Evolutionary conservation across 257 asterid species (phyloP), one percentile per base, ranked within the genome.

Genomic region (Ilex asprella): DNA sequence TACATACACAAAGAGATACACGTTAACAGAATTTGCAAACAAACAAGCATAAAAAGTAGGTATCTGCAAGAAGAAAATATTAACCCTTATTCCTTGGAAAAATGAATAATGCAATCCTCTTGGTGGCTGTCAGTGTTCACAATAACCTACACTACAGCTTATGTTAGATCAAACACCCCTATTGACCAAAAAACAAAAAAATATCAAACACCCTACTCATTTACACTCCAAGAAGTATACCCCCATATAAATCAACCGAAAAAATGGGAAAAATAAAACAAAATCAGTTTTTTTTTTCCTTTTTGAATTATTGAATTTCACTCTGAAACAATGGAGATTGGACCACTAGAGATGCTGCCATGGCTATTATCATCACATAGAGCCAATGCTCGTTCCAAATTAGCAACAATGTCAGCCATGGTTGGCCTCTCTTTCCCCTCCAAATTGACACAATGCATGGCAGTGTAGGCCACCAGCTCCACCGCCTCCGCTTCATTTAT

Each of bases 341-440:
- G 85, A 73, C 80, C 89, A 67, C 96, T 88, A 21, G 86, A 88
- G 57, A 83, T 80, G 75, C 89, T 83, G 16, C 96, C 89, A 73
- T 76, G 91, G 74, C 87, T 85, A 50, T 76, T 85, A 50, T 76
- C 91, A 60, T 85, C 94, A 60, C 88, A 88, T 13, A 82, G 71
- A 41, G 74, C 73, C 85, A 83, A 80, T 7, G 96, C 94, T 69
- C 94, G 67, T 55, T 85, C 96, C 81, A 88, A 75, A 70, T 88
- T 88, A 68, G 92, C 76, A 12, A 88, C 96, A 55, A 83, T 73
- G 59, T 88, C 96, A 56, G 66, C 70, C 78, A 88, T 88, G 10
- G 76, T 79, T 12, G 96, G 96, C 78, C 96, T 78, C 56, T 88
- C 94, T 75, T 73, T 88, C 52, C 96, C 88, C 68, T 88, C 96